These are phyloP conservation scores for Pythium diclinum DNA, from an alignment of 352 stramenopile species.

Conservation along the genomic window DNA sequence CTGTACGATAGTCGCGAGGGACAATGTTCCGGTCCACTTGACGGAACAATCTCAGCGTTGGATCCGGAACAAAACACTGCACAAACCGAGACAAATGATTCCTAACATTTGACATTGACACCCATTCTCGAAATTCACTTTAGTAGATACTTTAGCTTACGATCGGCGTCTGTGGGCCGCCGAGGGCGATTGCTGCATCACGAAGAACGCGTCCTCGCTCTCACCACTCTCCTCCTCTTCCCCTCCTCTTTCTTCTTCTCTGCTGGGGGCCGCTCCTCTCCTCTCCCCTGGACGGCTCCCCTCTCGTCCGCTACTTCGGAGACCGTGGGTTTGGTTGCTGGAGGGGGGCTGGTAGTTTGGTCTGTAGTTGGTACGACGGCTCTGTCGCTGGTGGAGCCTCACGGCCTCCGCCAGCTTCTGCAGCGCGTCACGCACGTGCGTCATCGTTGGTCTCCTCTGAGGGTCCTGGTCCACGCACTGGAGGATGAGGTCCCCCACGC, in stretches of 20 bases:
- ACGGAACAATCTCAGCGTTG: not conserved
- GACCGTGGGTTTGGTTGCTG: not conserved
- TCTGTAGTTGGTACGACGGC: not conserved
- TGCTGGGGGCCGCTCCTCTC: not conserved
- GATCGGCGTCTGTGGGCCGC: not conserved
- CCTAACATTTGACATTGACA: not conserved
- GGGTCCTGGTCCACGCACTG: conserved; percentile 13
- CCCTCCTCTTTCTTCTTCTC: conserved; percentile 5
- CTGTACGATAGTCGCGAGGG: not conserved
- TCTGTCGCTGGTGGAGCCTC: conserved; percentile 6
- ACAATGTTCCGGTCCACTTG: not conserved
- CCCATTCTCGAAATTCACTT: no score
- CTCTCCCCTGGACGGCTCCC: conserved; percentile 3
- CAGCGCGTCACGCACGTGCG: conserved; percentile 11
- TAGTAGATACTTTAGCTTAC: not conserved
- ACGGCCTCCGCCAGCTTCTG: conserved; percentile 3
- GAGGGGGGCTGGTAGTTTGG: no score
- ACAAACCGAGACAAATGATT: not conserved
- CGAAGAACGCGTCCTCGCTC: conserved; percentile 7
- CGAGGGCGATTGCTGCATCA: conserved; percentile 14
- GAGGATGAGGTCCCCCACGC: conserved; percentile 17
- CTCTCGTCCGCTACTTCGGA: not conserved
- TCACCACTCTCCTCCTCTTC: not conserved
- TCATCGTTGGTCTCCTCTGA: conserved; percentile 14
- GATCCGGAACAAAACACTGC: not conserved